Base-by-base conservation (phyloP, 768 basidiomycete genomes). In the Lactarius sanguifluus region DNA sequence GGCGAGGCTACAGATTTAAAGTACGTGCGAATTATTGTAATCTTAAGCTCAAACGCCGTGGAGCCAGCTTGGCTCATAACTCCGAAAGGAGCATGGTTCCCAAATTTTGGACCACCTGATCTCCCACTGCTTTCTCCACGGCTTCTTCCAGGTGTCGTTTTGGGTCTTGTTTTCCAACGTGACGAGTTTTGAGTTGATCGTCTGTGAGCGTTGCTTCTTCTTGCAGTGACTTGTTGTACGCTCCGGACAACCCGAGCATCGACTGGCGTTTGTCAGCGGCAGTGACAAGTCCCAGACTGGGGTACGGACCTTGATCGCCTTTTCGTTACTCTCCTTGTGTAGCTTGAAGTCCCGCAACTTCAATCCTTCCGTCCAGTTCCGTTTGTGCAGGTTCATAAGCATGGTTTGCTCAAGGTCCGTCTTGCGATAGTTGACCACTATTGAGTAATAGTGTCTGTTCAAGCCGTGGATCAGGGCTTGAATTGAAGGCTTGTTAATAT, bases 401-500 rank as follows among this genome's bases (percentile, higher is more conserved):
- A 99, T 99, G 20, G 91, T 86, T 76, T 99, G 97, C 77, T 99
- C 97, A 2, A 96, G 85, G 75, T 98, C 96, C 34, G 96, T 98
- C 82, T 98, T 98, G 71, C 96, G 87, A 79, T 98, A 98, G 77
- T 96, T 95, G 68, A 99, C 96, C 8, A 91, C 94, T 70, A 99
- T 95, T 59, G 90, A 92, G 81, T 99, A 99, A 76, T 99, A 99
- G 79, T 98, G 96, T 70, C 96, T 85, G 76, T 99, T 99, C 69
- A 99, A 81, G 54, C 96, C 96, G 73, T 99, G 96, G 69, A 99
- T 97, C 70, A 98, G 86, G 59, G 95, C 95, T 78, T 98, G 97
- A 74, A 99, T 98, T 64, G 92, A 93, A n/a, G 97, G 97, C 77
- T 98, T 98, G 77, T 98, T 96, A 78, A 99, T 92, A 74, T 98